These are phyloP conservation scores for Populus ilicifolia DNA, from an alignment of 345 rosid species.

Conservation along the genomic window DNA sequence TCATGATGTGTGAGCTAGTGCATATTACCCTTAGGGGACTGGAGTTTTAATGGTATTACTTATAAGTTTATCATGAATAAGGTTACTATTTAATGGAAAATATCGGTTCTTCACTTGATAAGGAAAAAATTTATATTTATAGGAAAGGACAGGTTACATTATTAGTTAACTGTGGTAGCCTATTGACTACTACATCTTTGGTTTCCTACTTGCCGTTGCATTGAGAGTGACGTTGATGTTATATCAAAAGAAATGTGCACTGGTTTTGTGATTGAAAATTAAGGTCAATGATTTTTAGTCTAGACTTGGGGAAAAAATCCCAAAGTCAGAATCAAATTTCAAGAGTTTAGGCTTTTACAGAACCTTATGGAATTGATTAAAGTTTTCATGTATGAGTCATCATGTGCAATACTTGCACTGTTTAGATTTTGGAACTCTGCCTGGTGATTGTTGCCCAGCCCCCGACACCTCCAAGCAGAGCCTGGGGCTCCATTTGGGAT, in stretches of 20 bases:
- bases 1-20: neutral
- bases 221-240: too few species aligned
- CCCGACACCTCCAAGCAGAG: neutral
- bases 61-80: neutral
- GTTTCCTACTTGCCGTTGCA: too few species aligned
- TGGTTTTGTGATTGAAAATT: too few species aligned
- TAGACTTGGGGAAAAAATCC: neutral
- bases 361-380: neutral
- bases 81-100: neutral
- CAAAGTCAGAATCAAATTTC: neutral
- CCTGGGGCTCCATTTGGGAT: neutral
- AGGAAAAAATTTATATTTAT: neutral
- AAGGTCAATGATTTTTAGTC: too few species aligned
- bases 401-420: neutral
- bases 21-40: neutral
- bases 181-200: neutral
- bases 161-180: neutral
- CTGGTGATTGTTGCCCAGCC: neutral
- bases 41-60: neutral
- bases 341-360: neutral
- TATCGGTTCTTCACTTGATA: neutral
- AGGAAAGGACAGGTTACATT: neutral
- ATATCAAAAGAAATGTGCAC: too few species aligned
- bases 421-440: neutral
- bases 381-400: neutral